Evolutionary conservation across 495 filamentous ascomycete genomes (phyloP), one percentile per base, ranked within the genome.

Genomic region (Annulohypoxylon maeteangense): DNA sequence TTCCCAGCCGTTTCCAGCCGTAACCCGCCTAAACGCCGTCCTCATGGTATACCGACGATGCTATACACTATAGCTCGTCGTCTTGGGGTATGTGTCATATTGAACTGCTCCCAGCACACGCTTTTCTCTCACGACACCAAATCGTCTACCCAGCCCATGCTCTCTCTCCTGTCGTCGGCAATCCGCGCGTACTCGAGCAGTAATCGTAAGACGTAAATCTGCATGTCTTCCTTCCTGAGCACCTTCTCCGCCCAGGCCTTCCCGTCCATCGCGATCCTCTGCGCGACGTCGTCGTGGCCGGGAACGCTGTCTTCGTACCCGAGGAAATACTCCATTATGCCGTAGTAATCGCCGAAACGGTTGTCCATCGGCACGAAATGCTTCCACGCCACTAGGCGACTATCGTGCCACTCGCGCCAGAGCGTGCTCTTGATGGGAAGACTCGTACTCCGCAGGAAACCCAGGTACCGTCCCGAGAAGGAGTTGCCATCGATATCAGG

Each of bases 301-400:
- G 75, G 65, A 6, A 81, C 74, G 54, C 70, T 70, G 25, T 81
- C 77, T 4, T 79, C 76, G 47, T 81, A 83, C 11, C 91, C 92
- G 3, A 93, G 68, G 76, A 95, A 94, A 74, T 93, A 95, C 62
- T 92, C 88, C 85, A 95, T 88, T 11, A 95, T 86, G 1, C 88
- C 89, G 57, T 89, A 94, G 48, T 92, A 80, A 75, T 96, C 93
- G 36, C 88, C 83, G 67, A 90, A 94, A 12, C 89, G 85, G 74
- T 90, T 93, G 74, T 95, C 93, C 90, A 95, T 92, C 1, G 93
- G 93, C n/a, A 93, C 90, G 70, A 89, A 93, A 70, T 93, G 91
- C 60, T 86, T 86, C 91, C 91, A 93, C 10, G 89, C 83, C 20
- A 90, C 82, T 7, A 93, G 78, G 20, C 91, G 79, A 36, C 84